phyloP scores from a whole-genome alignment of 495 filamentous ascomycete genomes.

The Penicillium bialowiezense region DNA sequence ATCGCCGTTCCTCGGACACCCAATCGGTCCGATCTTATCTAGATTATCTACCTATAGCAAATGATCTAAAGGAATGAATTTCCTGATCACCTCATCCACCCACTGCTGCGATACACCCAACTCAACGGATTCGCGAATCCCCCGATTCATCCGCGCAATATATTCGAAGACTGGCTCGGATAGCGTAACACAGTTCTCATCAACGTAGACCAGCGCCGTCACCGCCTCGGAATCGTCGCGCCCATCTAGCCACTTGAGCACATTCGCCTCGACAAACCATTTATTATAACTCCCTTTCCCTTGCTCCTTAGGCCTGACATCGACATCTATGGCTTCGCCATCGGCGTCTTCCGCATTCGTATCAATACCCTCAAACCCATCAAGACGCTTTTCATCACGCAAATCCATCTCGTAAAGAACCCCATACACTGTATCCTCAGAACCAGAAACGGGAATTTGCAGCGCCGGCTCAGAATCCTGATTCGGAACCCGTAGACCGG shows the following conservation, averaged over 20 bases:
- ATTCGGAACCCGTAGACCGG: conserved; percentile 20
- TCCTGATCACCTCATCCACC: conserved; percentile 55
- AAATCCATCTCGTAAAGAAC: conserved; percentile 57
- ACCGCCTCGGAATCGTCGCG: conserved; percentile 13
- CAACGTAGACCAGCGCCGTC: conserved; percentile 57
- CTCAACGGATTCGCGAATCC: conserved; percentile 56
- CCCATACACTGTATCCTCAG: conserved; percentile 49
- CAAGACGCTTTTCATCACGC: conserved; percentile 35
- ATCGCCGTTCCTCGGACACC: background rate
- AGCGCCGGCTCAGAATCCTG: conserved; percentile 18
- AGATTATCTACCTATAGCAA: background rate
- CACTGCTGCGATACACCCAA: conserved; percentile 56
- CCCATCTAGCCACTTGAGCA: conserved; percentile 35
- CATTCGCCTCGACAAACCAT: conserved; percentile 34
- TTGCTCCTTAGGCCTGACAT: conserved; percentile 44
- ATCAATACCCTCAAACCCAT: conserved; percentile 44
- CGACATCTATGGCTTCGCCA: conserved; percentile 19
- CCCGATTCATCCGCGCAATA: conserved; percentile 64
- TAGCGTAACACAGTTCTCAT: conserved; percentile 39
- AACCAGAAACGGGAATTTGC: conserved; percentile 20
- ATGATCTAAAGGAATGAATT: conserved; percentile 43
- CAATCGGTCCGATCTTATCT: background rate
- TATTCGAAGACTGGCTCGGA: conserved; percentile 58
- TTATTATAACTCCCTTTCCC: conserved; percentile 38
- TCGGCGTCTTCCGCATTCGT: conserved; percentile 9